Evolutionary conservation across 225 moss, liverwort and hornwort species (phyloP).

Genomic region (Antitrichia curtipendula): DNA sequence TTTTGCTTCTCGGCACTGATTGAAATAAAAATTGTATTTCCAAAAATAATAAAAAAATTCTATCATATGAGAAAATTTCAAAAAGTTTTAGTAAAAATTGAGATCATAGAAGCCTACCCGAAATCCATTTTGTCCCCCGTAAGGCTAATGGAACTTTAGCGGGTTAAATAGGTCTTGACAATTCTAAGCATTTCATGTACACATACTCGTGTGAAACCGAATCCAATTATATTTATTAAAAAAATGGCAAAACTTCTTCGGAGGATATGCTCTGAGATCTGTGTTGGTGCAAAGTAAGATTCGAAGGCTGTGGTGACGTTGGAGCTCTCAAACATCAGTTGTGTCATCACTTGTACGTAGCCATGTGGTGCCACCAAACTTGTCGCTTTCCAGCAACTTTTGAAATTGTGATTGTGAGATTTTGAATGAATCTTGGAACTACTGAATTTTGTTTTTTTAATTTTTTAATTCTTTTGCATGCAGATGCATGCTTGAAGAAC

Average conservation of each 20-base stretch:
- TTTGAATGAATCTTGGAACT: not conserved
- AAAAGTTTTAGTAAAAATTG: no score
- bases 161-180: no score
- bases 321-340: not conserved
- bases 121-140: no score
- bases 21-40: no score
- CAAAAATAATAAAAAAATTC: no score
- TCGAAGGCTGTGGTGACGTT: not conserved
- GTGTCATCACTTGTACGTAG: not conserved
- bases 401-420: not conserved
- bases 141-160: no score
- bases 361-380: not conserved
- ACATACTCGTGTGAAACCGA: not conserved
- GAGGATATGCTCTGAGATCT: not conserved
- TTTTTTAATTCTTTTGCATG: no score
- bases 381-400: not conserved
- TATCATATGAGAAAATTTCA: no score
- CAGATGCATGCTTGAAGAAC: no score
- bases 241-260: not conserved
- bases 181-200: not conserved
- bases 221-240: not conserved
- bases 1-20: no score
- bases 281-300: not conserved
- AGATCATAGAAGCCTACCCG: no score
- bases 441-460: not conserved